phyloP scores from a whole-genome alignment of 2,329 filamentous ascomycete species.

The Coniosporium tulheliwenetii region DNA sequence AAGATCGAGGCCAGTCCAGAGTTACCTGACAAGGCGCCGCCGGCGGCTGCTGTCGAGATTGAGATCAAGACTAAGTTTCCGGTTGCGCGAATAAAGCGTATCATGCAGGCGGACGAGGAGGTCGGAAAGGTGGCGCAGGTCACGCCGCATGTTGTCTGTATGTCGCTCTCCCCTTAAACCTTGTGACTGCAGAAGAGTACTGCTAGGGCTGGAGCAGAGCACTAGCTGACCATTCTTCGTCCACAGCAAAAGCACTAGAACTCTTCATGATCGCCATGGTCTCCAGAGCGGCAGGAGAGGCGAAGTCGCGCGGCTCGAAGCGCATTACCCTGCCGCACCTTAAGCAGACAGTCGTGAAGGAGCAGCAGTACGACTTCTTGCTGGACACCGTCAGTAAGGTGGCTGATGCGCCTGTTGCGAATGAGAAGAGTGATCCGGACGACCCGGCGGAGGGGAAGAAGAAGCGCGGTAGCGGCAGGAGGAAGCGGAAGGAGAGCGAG shows the following conservation, averaged over 20 bases:
- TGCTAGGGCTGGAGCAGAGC: not conserved
- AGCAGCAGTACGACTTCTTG: constrained; percentile 90
- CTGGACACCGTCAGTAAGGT: constrained; percentile 81
- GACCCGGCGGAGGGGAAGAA: not conserved
- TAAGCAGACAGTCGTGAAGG: constrained; percentile 74
- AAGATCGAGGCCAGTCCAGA: constrained; percentile 2
- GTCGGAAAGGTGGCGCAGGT: constrained; percentile 97
- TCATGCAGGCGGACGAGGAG: constrained; percentile 98
- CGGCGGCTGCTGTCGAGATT: constrained; percentile 33
- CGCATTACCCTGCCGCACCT: constrained; percentile 81
- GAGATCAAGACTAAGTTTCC: constrained; percentile 90
- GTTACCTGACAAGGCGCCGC: not conserved
- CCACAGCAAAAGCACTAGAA: constrained; percentile 73
- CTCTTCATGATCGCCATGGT: constrained; percentile 96
- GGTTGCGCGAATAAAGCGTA: constrained; percentile 92
- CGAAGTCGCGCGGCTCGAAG: constrained; percentile 69
- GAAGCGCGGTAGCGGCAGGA: not conserved
- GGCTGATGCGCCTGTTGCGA: constrained; percentile 43
- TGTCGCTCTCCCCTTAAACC: constrained; percentile 14
- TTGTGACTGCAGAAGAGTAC: not conserved
- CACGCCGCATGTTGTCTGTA: constrained; percentile 81
- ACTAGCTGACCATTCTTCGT: not conserved
- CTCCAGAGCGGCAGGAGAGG: constrained; percentile 71
- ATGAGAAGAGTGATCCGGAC: constrained; percentile 19
- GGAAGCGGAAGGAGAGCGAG: constrained; percentile 1